A percentile compares a stretch with the other conserved stretches of the same genome.
Evolutionary conservation across 768 basidiomycete genomes (phyloP).

Genomic region (Tephrocybe sp.): DNA sequence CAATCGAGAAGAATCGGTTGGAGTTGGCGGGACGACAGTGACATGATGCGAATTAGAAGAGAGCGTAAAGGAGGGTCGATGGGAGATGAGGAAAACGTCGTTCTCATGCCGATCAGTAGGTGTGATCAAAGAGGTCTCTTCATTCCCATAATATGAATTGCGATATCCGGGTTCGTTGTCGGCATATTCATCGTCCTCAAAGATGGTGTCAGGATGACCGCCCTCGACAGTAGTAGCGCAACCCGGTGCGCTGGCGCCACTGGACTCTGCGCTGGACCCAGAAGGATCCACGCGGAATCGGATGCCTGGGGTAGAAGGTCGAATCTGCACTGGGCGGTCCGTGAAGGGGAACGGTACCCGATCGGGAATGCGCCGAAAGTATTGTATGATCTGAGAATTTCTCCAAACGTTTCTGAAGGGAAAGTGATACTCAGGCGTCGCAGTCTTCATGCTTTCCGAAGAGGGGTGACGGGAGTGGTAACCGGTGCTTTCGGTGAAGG

Average conservation of each 20-base stretch:
- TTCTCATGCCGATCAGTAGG: slow-evolving; percentile 9
- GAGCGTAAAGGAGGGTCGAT: slow-evolving; percentile 12
- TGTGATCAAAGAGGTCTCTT: slow-evolving; percentile 15
- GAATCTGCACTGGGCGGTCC: slow-evolving; percentile 12
- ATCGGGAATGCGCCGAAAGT: slow-evolving; percentile 14
- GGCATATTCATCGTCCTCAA: slow-evolving; percentile 16
- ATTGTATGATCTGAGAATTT: slow-evolving; percentile 13
- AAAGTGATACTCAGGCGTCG: not conserved
- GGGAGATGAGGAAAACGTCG: slow-evolving; percentile 17
- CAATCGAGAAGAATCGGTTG: slow-evolving; percentile 13
- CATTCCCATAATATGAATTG: slow-evolving; percentile 8
- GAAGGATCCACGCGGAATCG: slow-evolving; percentile 19
- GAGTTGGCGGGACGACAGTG: slow-evolving; percentile 19
- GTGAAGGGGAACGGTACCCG: slow-evolving; percentile 16
- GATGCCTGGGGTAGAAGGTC: slow-evolving; percentile 4
- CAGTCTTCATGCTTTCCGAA: not conserved
- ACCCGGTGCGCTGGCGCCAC: slow-evolving; percentile 1
- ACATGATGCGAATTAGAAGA: slow-evolving; percentile 16
- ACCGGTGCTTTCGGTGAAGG: not conserved
- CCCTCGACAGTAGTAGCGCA: slow-evolving; percentile 3
- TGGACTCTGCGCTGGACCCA: slow-evolving; percentile 14
- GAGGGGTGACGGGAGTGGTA: not conserved
- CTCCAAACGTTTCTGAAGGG: slow-evolving; percentile 10
- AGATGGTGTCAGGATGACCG: slow-evolving; percentile 13
- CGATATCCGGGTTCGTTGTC: not conserved